These are phyloP conservation scores for Oryza longistaminata DNA, from an alignment of 176 grass and related monocot genomes.

Conservation along the genomic window DNA sequence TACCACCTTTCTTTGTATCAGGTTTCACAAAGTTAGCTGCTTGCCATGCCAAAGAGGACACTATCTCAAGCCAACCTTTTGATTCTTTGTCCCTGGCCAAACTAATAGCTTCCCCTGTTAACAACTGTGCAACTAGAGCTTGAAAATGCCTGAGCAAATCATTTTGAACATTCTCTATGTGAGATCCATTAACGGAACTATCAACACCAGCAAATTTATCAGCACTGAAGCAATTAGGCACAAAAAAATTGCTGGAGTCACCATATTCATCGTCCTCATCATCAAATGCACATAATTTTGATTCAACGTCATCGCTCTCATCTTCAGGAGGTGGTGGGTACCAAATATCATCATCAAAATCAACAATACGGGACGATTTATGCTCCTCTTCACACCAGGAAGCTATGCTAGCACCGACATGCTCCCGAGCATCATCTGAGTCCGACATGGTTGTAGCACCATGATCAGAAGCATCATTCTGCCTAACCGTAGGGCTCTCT, in stretches of 20 bases:
- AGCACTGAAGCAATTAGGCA: slow-evolving; percentile 41
- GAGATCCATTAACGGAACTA: slow-evolving; percentile 21
- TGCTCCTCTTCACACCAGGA: slow-evolving; percentile 25
- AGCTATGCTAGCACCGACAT: not conserved
- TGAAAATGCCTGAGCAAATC: slow-evolving; percentile 58
- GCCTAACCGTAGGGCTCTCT: slow-evolving; percentile 55
- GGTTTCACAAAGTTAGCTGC: slow-evolving; percentile 85
- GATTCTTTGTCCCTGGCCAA: slow-evolving; percentile 43
- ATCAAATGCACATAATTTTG: slow-evolving; percentile 53
- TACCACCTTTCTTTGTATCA: slow-evolving; percentile 83
- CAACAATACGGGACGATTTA: slow-evolving; percentile 13
- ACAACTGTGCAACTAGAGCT: slow-evolving; percentile 81
- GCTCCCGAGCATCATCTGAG: slow-evolving; percentile 36
- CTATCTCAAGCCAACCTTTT: slow-evolving; percentile 70
- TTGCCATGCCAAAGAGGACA: slow-evolving; percentile 80
- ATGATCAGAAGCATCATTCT: slow-evolving; percentile 42
- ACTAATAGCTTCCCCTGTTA: slow-evolving; percentile 65
- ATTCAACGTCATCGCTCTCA: slow-evolving; percentile 60
- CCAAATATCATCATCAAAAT: slow-evolving; percentile 64
- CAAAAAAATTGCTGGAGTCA: slow-evolving; percentile 29
- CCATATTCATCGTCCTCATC: slow-evolving; percentile 57
- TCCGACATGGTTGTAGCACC: slow-evolving; percentile 17
- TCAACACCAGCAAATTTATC: not conserved
- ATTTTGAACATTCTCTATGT: slow-evolving; percentile 44
- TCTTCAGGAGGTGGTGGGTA: slow-evolving; percentile 58